A percentile compares a stretch with the other conserved stretches of the same genome.
Evolutionary conservation across 306 rosid genomes (phyloP).

Genomic region (Geum urbanum): DNA sequence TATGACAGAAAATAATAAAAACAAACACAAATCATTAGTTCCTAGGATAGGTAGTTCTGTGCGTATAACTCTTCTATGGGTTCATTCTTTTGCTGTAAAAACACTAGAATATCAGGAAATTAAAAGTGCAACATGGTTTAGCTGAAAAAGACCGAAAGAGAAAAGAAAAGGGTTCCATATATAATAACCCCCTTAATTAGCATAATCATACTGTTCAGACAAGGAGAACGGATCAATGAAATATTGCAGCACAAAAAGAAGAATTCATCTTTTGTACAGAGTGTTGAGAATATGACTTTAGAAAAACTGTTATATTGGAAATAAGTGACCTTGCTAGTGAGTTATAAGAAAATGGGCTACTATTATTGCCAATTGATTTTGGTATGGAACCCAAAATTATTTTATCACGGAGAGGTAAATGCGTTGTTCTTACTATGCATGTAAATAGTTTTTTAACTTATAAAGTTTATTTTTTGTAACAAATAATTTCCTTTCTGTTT

Average conservation of each 20-base stretch:
- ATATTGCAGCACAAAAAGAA: neutral
- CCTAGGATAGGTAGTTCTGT: too few species aligned
- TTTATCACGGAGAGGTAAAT: neutral
- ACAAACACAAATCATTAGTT: too few species aligned
- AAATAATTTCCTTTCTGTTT: neutral
- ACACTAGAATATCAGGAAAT: neutral
- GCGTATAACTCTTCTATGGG: neutral
- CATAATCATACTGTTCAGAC: neutral
- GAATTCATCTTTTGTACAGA: too few species aligned
- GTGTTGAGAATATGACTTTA: too few species aligned
- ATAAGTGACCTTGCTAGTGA: too few species aligned
- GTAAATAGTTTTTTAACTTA: neutral
- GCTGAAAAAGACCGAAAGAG: constrained; percentile 2
- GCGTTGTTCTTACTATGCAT: neutral
- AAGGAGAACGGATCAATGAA: neutral
- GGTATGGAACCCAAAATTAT: too few species aligned
- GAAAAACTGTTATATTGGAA: too few species aligned
- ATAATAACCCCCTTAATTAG: too few species aligned
- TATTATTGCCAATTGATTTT: too few species aligned
- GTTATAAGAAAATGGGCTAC: too few species aligned
- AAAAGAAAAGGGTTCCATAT: neutral
- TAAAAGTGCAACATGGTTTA: neutral
- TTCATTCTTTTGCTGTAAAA: constrained; percentile 5
- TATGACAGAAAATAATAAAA: too few species aligned
- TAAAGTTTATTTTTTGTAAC: neutral